A percentile compares a stretch with the other conserved stretches of the same genome.
These are phyloP conservation scores for Cyclotella atomus DNA, from an alignment of 108 stramenopile species.

Conservation along the genomic window DNA sequence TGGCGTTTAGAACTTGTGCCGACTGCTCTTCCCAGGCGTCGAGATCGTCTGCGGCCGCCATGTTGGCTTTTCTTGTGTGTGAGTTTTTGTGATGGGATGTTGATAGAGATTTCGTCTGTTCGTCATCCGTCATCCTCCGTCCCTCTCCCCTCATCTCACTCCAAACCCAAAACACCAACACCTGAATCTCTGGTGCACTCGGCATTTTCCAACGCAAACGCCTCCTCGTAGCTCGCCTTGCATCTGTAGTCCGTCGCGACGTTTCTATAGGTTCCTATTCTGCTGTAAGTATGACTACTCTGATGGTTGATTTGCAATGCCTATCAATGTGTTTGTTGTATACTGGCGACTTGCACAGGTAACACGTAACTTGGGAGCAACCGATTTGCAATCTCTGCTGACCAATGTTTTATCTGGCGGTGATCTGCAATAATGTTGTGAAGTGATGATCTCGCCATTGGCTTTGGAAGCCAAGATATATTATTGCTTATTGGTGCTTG, in stretches of 20 bases:
- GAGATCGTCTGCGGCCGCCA: neutral
- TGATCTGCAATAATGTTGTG: too few species aligned
- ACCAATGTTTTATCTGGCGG: too few species aligned
- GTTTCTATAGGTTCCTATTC: neutral
- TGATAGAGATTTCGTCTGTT: neutral
- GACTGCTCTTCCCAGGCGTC: slow-evolving; percentile 36
- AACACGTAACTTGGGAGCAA: too few species aligned
- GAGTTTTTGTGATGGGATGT: neutral
- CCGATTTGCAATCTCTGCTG: too few species aligned
- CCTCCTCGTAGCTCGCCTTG: neutral
- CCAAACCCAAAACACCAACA: neutral
- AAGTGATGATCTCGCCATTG: too few species aligned
- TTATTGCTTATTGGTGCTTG: too few species aligned
- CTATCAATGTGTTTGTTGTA: too few species aligned
- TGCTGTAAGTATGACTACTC: too few species aligned
- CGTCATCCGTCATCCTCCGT: neutral
- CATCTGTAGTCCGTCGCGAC: neutral
- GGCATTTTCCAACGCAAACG: neutral
- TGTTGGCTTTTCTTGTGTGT: neutral
- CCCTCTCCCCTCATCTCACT: neutral
- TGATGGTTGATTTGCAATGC: too few species aligned
- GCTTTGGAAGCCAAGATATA: too few species aligned
- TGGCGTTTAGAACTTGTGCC: slow-evolving; percentile 22
- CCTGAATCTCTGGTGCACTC: neutral
- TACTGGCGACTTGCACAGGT: too few species aligned